Evolutionary conservation across 2,329 filamentous ascomycete species (phyloP), one percentile per base, ranked within the genome.

Genomic region (Lizonia empirigonia): DNA sequence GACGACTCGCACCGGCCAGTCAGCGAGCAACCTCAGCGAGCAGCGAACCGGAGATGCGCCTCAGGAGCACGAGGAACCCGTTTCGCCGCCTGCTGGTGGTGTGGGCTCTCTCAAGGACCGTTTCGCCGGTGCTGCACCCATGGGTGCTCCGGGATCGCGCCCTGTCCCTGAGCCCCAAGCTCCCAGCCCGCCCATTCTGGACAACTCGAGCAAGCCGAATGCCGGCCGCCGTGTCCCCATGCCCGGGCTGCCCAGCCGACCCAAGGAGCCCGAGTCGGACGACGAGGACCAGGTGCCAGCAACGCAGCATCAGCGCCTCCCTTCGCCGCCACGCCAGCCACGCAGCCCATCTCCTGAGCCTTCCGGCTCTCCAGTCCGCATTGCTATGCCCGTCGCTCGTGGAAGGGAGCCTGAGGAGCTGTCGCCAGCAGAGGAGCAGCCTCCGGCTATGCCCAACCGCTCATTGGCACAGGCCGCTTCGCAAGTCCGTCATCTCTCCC

Each of bases 351-450:
- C 78, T 47, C 78, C 82, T 40, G 78, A 80, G 40, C 78, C 78
- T 40, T 81, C 86, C 38, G 77, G 79, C 37, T 97, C 90, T 1
- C 93, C 93, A 6, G 87, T 95, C 56, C 89, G 88, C 40, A 83
- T 97, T 60, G 91, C 92, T 12, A 87, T 93, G 74, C 94, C 94
- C 3, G 88, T 97, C 47, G 81, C 85, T 41, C 88, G 89, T 50
- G 83, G 80, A 42, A 77, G 80, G 24, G 72, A 75, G 27, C 75
- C 77, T 8, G 71, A 77, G 24, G 69, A 81, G 23, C 79, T 87
- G 62, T 80, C 83, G 16, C 73, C 77, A 9, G 76, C 79, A 26
- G 76, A 78, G 51, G 73, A 76, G 19, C 67, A 76, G 33, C 77
- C 78, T 29, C 80, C 82, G 20, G 81, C 81, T 15, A 78, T 93